Evolutionary conservation across 139 green algal species (phyloP), one percentile per base, ranked within the genome.

Genomic region (Asterochloris sp.): DNA sequence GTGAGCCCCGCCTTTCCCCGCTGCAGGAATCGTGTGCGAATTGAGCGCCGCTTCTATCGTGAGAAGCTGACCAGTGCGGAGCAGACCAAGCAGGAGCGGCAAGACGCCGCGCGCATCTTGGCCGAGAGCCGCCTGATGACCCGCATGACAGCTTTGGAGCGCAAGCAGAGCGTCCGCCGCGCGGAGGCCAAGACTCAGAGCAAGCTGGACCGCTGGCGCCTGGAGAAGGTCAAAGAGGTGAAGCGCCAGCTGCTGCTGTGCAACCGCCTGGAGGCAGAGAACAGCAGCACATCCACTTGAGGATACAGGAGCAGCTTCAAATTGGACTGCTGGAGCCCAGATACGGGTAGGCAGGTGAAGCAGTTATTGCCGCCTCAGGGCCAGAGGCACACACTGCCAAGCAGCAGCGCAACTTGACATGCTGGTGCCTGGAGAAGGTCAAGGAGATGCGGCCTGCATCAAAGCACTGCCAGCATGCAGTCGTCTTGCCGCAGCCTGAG

Each of bases 121-220:
- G 89, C 84, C 23, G 87, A 93, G 77, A 83, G 84, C 79, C 83
- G 83, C 68, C 78, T 91, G 19, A 66, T 92, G 17, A 83, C 81
- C 24, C 85, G 89, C 17, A 90, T 91, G 73, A 84, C 91, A 84
- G 91, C 90, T 9, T 68, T 95, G 74, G 88, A 94, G 82, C 86
- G 88, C 76, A 92, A 93, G 84, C 87, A 95, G 78, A 79, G 60
- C 26, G 86, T 93, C 13, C 85, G 86, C 23, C 89, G 86, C 85
- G 82, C 86, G 38, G 85, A 90, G 79, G 86, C 89, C 76, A 83
- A 90, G 28, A 83, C 83, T 17, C 78, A 85, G 71, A 38, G 76
- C 47, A 91, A 91, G 77, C 82, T 91, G 29, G 84, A 92, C 69
- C 76, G 84, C 21, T 83, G 90, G 61, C 89, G 89, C 21, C 76